phyloP scores from a whole-genome alignment of 2,329 filamentous ascomycete genomes.

The Aaosphaeria arxii region DNA sequence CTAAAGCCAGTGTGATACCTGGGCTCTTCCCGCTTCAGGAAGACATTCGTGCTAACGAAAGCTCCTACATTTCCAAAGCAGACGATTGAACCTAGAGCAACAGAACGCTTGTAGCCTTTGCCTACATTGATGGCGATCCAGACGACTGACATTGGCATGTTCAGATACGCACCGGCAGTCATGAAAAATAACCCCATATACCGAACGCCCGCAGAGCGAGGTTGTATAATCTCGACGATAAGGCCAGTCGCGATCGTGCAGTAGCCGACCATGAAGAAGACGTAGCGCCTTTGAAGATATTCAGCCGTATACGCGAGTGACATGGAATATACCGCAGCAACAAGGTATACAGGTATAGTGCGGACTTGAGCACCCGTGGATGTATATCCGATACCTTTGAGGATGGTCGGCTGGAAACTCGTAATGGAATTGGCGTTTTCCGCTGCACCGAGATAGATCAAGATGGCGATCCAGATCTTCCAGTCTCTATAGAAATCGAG shows the following conservation, averaged over 20 bases:
- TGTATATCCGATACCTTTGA: conserved; percentile 33
- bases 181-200: conserved; percentile 56
- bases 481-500: conserved; percentile 45
- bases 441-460: conserved; percentile 32
- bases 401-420: conserved; percentile 35
- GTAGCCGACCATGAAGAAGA: conserved; percentile 28
- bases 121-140: conserved; percentile 55
- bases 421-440: conserved; percentile 32
- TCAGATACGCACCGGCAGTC: conserved; percentile 54
- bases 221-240: conserved; percentile 47
- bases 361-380: conserved; percentile 31
- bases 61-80: conserved; percentile 54
- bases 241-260: conserved; percentile 48
- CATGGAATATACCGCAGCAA: conserved; percentile 26
- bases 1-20: conserved; percentile 26
- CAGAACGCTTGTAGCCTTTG: conserved; percentile 23
- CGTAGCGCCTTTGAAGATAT: conserved; percentile 22
- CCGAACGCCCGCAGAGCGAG: conserved; percentile 36
- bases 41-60: conserved; percentile 48
- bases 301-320: conserved; percentile 27
- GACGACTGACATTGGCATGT: conserved; percentile 54
- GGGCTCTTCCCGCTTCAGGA: conserved; percentile 22
- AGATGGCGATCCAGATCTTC: conserved; percentile 51
- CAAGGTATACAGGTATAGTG: conserved; percentile 34
- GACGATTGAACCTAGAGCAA: conserved; percentile 19